phyloP scores from a whole-genome alignment of 2,329 filamentous ascomycete species.

The Colletotrichum sublineola region DNA sequence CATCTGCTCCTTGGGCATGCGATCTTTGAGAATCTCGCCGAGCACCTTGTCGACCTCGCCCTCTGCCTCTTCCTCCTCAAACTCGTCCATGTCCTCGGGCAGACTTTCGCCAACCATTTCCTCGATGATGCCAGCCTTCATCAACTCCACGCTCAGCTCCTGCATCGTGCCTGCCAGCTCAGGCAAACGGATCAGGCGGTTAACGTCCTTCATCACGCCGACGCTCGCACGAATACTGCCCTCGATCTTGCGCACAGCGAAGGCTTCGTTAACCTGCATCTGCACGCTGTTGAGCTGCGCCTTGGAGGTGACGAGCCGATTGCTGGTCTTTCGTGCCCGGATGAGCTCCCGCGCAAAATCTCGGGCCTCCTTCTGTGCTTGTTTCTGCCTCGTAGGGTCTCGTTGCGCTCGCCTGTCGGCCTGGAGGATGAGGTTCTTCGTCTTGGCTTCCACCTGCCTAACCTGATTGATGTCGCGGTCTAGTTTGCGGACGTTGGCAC shows the following conservation, averaged over 20 bases:
- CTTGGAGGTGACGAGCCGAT: conserved; percentile 85
- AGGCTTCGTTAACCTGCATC: conserved; percentile 98
- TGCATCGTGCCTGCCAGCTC: conserved; percentile 91
- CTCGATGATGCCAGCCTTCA: conserved; percentile 96
- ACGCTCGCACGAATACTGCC: conserved; percentile 88
- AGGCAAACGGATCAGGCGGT: conserved; percentile 84
- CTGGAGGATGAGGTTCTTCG: conserved; percentile 85
- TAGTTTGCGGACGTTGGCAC: conserved; percentile 90
- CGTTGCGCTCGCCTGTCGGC: conserved; percentile 85
- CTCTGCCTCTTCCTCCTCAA: conserved; percentile 80
- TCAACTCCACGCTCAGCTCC: conserved; percentile 86
- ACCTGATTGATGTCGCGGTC: conserved; percentile 90
- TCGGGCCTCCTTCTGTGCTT: conserved; percentile 86
- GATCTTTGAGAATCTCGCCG: conserved; percentile 89
- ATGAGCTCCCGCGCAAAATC: conserved; percentile 91
- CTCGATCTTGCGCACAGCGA: conserved; percentile 95
- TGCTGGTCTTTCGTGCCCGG: conserved; percentile 80
- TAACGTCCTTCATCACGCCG: conserved; percentile 97
- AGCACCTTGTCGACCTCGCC: conserved; percentile 93
- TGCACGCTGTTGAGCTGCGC: conserved; percentile 93
- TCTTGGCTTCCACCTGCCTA: conserved; percentile 84
- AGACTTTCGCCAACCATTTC: conserved; percentile 94
- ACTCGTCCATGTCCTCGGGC: conserved; percentile 78
- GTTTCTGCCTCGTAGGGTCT: conserved; percentile 82
- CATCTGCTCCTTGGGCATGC: conserved; percentile 72